Evolutionary conservation across 805 yeast species (phyloP).

Genomic region (Candida sanyiensis): DNA sequence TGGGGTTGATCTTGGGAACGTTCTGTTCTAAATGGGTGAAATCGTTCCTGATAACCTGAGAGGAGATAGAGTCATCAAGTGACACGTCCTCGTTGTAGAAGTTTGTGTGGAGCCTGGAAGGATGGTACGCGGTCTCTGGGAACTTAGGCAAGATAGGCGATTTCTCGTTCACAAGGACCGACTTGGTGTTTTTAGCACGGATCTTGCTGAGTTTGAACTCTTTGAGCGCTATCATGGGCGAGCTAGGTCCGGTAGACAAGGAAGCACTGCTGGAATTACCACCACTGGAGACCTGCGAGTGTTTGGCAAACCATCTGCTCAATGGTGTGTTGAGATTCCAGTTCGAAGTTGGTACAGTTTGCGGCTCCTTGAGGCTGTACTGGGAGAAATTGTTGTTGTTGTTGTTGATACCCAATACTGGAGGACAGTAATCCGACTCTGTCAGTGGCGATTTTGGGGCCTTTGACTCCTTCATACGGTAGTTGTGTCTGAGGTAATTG

Average conservation of each 20-base stretch:
- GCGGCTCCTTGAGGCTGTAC: constrained; percentile 19
- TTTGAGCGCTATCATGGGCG: constrained; percentile 22
- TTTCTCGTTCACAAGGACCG: constrained; percentile 12
- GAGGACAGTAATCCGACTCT: too few relatives aligned
- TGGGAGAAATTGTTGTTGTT: constrained; percentile 15
- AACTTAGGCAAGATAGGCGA: constrained; percentile 22
- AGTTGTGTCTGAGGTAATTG: constrained; percentile 6
- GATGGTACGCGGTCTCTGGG: constrained; percentile 16
- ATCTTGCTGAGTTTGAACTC: constrained; percentile 20
- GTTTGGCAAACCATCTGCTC: constrained; percentile 25
- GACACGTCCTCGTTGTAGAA: not conserved
- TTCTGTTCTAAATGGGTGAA: constrained; percentile 2
- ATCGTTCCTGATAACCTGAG: constrained; percentile 14
- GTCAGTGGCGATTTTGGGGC: not conserved
- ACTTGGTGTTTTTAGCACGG: constrained; percentile 6
- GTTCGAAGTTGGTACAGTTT: constrained; percentile 10
- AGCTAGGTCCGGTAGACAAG: constrained; percentile 20
- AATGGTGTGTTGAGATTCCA: constrained; percentile 25
- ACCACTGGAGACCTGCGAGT: constrained; percentile 10
- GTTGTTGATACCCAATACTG: too few relatives aligned
- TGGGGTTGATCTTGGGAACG: constrained; percentile 17
- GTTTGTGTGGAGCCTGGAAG: constrained; percentile 7
- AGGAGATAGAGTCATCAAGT: constrained; percentile 6
- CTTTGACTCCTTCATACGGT: constrained; percentile 1
- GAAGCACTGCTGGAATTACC: constrained; percentile 15